A percentile compares a stretch with the other conserved stretches of the same genome.
These are phyloP conservation scores for Ormosia emarginata DNA, from an alignment of 306 rosid species.

Conservation along the genomic window DNA sequence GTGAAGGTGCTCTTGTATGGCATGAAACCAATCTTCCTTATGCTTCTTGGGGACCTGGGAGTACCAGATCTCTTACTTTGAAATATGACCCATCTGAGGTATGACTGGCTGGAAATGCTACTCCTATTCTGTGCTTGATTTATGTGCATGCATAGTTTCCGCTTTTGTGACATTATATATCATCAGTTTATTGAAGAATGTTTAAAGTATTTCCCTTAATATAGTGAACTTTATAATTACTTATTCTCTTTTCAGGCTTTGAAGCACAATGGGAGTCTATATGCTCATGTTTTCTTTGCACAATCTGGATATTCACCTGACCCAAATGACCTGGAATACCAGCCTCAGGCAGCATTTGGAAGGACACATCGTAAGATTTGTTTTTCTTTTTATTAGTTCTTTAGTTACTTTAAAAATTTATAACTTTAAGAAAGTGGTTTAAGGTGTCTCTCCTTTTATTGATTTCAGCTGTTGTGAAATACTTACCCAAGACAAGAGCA, in stretches of 20 bases:
- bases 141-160: too few species aligned
- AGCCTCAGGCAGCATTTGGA: conserved; percentile 71
- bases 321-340: conserved; percentile 87
- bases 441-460: conserved; percentile 21
- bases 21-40: conserved; percentile 85
- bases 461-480: conserved; percentile 67
- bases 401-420: not conserved
- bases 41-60: conserved; percentile 71
- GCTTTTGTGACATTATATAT: too few species aligned
- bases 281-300: conserved; percentile 87
- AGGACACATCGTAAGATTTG: conserved; percentile 62
- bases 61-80: conserved; percentile 58
- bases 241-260: conserved; percentile 49
- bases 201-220: not conserved
- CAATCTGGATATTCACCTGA: conserved; percentile 85
- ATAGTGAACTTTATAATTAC: not conserved
- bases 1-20: conserved; percentile 80
- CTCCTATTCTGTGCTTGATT: not conserved
- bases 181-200: not conserved
- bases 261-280: conserved; percentile 79
- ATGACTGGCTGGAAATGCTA: conserved; percentile 12
- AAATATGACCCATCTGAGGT: conserved; percentile 81
- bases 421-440: not conserved
- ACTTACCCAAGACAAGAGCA: conserved; percentile 75
- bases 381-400: not conserved